Base-by-base conservation (phyloP, 2,329 filamentous ascomycete species). In the Apiospora malaysiana region DNA sequence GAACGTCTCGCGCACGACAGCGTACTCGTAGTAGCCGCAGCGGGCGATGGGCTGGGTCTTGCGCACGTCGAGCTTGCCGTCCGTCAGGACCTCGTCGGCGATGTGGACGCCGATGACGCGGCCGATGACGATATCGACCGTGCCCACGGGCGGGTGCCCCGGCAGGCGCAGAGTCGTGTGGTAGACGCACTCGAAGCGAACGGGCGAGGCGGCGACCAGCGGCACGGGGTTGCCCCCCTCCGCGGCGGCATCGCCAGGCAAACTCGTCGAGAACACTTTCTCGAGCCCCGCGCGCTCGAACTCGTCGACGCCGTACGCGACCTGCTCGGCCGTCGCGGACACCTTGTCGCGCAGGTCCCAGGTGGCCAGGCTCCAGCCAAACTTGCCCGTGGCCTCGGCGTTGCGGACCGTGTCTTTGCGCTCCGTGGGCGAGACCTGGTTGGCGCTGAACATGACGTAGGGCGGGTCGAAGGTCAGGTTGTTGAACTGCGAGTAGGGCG, bases 401-500 rank as follows among this genome's bases (percentile, higher is more conserved):
- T 91, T 91, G 74, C 81, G 78, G 43, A 88, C 87, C 0, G 85
- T 89, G 78, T 91, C 88, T 76, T 91, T 91, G 71, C 85, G 85
- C 0, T 74, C 68, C 2, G 76, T 76, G 10, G 78, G 73, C 0
- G 83, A 79, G 0, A 85, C 88, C 76, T 90, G 86, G 78, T 91
- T 90, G 2, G 86, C 84, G 45, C 82, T 82, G 83, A 91, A 91
- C 85, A 91, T 88, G 40, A 91, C 85, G 75, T 89, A 89, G 0
- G 89, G 89, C 0, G 88, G 89, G 76, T 90, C 87, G 79, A 89
- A 91, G 43, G 87, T 89, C 0, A 91, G 83, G 73, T 90, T 90
- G 78, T 87, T 89, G 83, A 91, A 91, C 78, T 91, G 89, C 0
- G 82, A 85, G 79, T 88, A 91, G 0, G 89, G 89, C 0, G 88